Percentiles rank a stretch among this genome's conserved stretches.
phyloP scores from a whole-genome alignment of 208 protist genomes.

The Leishmania mexicana region DNA sequence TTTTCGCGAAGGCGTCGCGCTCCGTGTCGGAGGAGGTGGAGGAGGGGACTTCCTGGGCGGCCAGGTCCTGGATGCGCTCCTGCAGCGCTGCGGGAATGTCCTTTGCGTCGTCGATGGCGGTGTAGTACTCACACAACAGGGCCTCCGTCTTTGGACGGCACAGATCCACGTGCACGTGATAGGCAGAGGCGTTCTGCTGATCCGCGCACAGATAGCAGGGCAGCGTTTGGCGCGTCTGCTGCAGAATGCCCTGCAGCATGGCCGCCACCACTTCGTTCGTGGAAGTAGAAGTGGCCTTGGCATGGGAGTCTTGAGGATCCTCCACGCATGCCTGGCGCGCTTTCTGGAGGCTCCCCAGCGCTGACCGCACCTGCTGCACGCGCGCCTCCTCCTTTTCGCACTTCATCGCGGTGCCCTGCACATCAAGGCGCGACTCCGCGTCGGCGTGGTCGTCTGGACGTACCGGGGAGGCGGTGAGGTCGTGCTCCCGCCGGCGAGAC shows the following conservation, averaged over 20 bases:
- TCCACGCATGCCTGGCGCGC: constrained; percentile 7
- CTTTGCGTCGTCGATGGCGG: background rate
- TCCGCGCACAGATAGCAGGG: constrained; percentile 82
- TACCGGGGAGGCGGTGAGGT: constrained; percentile 23
- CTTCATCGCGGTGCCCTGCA: constrained; percentile 17
- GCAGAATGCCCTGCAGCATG: constrained; percentile 64
- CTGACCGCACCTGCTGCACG: constrained; percentile 14
- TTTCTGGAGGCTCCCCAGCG: constrained; percentile 20
- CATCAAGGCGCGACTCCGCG: constrained; percentile 12
- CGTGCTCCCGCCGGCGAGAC: constrained; percentile 34
- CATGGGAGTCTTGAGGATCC: constrained; percentile 1
- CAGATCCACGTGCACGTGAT: constrained; percentile 58
- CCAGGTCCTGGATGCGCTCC: constrained; percentile 22
- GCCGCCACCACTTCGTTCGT: constrained; percentile 44
- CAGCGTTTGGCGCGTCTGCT: constrained; percentile 64
- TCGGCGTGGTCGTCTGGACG: constrained; percentile 4
- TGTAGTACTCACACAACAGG: constrained; percentile 40
- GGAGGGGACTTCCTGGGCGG: constrained; percentile 25
- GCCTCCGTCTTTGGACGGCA: constrained; percentile 42
- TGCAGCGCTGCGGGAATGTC: constrained; percentile 21
- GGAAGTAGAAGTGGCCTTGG: constrained; percentile 7
- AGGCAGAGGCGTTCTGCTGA: constrained; percentile 46
- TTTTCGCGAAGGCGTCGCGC: constrained; percentile 34
- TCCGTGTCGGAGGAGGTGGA: constrained; percentile 26
- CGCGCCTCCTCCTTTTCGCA: constrained; percentile 22